Percentiles rank a stretch among this genome's conserved stretches.
Evolutionary conservation across 208 protist species (phyloP).

Genomic region (Trypanosoma avium): DNA sequence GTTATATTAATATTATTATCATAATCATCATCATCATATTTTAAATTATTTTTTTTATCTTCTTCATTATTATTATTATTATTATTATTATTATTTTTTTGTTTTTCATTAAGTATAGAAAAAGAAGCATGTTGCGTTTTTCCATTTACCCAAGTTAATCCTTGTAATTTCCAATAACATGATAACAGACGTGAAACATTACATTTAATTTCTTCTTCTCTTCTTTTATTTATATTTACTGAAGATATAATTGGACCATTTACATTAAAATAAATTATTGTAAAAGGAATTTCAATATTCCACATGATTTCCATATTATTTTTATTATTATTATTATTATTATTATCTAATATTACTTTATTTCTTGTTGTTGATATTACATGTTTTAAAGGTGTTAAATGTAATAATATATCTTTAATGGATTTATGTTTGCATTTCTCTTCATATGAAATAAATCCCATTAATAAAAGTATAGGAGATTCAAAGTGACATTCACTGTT

Average conservation of each 20-base stretch:
- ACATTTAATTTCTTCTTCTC: background rate
- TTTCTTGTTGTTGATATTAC: too few relatives aligned
- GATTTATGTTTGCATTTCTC: background rate
- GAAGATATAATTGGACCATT: background rate
- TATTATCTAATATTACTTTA: too few relatives aligned
- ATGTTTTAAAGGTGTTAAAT: too few relatives aligned
- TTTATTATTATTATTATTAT: too few relatives aligned
- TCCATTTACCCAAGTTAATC: conserved; percentile 5
- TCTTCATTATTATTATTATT: background rate
- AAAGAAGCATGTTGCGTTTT: conserved; percentile 20
- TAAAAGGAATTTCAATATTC: conserved; percentile 24
- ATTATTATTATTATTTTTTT: background rate
- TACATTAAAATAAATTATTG: conserved; percentile 20
- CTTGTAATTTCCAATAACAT: conserved; percentile 20
- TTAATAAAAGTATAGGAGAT: background rate
- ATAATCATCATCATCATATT: background rate
- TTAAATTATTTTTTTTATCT: background rate
- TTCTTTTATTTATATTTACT: background rate
- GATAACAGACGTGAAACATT: conserved; percentile 4
- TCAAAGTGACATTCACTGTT: background rate
- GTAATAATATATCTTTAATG: too few relatives aligned
- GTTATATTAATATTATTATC: background rate
- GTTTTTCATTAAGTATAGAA: conserved; percentile 6
- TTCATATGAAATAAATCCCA: conserved; percentile 18
- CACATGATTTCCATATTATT: too few relatives aligned